Conservation (phyloP, 345 rosid genomes). For the Syzygium grande region DNA sequence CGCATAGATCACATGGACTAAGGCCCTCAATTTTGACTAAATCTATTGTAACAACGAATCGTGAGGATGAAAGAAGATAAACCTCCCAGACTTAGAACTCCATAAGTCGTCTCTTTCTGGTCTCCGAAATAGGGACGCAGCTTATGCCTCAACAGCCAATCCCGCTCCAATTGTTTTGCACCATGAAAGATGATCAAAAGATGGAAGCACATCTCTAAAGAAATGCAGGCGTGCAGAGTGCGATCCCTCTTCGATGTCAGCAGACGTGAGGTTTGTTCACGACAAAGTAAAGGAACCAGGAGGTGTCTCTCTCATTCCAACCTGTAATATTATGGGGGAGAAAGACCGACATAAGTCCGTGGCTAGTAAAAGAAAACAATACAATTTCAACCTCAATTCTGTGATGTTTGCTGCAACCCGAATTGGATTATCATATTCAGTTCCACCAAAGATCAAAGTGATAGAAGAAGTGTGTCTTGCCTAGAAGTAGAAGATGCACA, state of each 20-base stretch:
- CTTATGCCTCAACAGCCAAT: background rate
- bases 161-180: background rate
- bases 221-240: background rate
- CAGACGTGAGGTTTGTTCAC: background rate
- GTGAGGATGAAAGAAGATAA: background rate
- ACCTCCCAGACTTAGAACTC: background rate
- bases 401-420: background rate
- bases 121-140: background rate
- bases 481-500: constrained; percentile 19
- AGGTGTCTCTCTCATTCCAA: background rate
- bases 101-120: background rate
- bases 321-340: background rate
- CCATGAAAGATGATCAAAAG: background rate
- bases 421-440: background rate
- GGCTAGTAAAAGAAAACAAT: background rate
- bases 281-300: background rate
- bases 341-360: background rate
- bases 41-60: background rate
- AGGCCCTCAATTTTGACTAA: background rate
- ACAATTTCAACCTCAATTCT: background rate
- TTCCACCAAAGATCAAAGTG: background rate
- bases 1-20: background rate
- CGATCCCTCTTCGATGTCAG: background rate
- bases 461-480: background rate
- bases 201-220: background rate